Evolutionary conservation across 2,329 filamentous ascomycete species (phyloP), one percentile per base, ranked within the genome.

Genomic region (Aspergillus spinulosporus): DNA sequence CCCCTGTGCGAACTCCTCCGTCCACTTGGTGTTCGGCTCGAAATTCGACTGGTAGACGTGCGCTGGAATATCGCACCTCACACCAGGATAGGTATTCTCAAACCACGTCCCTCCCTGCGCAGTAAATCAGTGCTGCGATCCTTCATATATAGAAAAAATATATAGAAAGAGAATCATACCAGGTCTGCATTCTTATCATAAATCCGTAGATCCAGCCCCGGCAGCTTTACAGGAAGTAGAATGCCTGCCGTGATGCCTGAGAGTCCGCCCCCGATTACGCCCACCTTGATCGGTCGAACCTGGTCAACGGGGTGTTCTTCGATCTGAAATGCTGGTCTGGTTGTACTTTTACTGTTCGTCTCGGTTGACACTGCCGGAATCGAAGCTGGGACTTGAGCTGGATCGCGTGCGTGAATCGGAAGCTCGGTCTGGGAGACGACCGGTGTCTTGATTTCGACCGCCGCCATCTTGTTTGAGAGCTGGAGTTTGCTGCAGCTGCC

Each of bases 21-120:
- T 80, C 88, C 88, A 91, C 61, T 88, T 78, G 0, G 80, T 82
- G 54, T 90, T 90, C 1, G 86, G 85, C 5, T 79, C 77, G 67
- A 89, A 90, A 0, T 84, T 85, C 5, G 82, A 82, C 65, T 89
- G 87, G 63, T 90, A 90, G 15, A 87, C 85, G 67, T 88, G 85
- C 0, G 86, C 82, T 0, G 87, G 85, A 11, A 90, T 83, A 67
- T 89, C 86, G 62, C 87, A 90, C 42, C 84, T 76, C 0, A 88
- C 84, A 1, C 85, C 86, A 0, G 85, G 85, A 59, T 88, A 88
- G 3, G 70, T 73, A 52, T 79, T 80, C 53, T 78, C 74, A 59
- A 66, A 72, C 75, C 77, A 80, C 39, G 76, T 79, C 11, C 78
- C 78, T 40, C 76, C 85, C 32, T 34, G 32, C 32, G 32, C 32